Conservation (phyloP, 2,329 filamentous ascomycete species). For the Albifimbria verrucaria region DNA sequence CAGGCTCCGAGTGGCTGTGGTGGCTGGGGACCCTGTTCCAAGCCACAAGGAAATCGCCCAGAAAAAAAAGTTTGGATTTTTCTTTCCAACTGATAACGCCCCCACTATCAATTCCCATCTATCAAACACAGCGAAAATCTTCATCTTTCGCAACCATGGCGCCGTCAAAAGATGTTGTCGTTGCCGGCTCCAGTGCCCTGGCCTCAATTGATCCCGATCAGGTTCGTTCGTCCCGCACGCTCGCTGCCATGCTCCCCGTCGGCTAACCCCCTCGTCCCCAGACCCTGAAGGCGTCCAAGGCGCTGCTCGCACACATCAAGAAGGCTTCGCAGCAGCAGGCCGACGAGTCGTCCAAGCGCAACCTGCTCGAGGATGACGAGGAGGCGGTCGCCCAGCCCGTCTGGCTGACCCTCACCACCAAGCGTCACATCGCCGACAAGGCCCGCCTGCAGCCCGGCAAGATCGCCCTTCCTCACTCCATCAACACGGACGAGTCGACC, state of each 20-base stretch:
- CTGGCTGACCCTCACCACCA: constrained; percentile 62
- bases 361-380: constrained; percentile 48
- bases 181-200: constrained; percentile 26
- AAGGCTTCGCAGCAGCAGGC: constrained; percentile 48
- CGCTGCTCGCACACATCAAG: constrained; percentile 60
- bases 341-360: constrained; percentile 48
- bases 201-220: constrained; percentile 38
- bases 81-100: constrained; percentile 20
- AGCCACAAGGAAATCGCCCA: constrained; percentile 7
- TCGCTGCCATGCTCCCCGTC: neutral
- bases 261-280: constrained; percentile 22
- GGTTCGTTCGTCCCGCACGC: too few relatives aligned
- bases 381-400: constrained; percentile 48
- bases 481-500: constrained; percentile 61
- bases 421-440: constrained; percentile 67
- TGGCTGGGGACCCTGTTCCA: neutral
- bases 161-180: constrained; percentile 37
- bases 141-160: constrained; percentile 29
- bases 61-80: constrained; percentile 25
- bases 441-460: constrained; percentile 79
- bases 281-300: constrained; percentile 61
- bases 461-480: constrained; percentile 72
- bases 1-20: neutral
- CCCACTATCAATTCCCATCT: constrained; percentile 24
- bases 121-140: constrained; percentile 14